phyloP scores from a whole-genome alignment of 352 stramenopile species.

The Globisporangium spiculum region DNA sequence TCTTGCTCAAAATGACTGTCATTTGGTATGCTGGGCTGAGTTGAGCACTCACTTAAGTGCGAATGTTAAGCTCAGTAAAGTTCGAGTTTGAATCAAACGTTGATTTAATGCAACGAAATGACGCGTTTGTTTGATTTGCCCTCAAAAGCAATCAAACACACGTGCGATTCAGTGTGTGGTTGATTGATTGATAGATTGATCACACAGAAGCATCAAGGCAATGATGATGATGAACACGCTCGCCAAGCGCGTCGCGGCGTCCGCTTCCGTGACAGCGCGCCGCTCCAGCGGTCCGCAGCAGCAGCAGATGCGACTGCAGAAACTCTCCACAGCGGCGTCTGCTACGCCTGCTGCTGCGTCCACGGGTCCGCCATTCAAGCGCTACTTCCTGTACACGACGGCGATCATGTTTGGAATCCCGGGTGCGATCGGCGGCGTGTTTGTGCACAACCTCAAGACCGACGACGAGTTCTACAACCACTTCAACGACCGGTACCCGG shows the following conservation, averaged over 20 bases:
- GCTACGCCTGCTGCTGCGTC: neutral
- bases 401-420: conserved; percentile 81
- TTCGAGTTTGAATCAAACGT: neutral
- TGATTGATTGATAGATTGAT: neutral
- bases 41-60: neutral
- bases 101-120: neutral
- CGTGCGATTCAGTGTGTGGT: conserved; percentile 13
- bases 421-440: conserved; percentile 48
- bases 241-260: conserved; percentile 1
- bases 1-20: neutral
- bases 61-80: neutral
- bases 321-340: conserved; percentile 18
- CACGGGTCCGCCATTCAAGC: conserved; percentile 50
- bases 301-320: conserved; percentile 7
- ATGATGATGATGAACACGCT: conserved; percentile 6
- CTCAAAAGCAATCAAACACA: neutral
- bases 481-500: conserved; percentile 80
- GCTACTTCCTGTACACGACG: conserved; percentile 74
- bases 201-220: neutral
- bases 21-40: neutral
- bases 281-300: neutral
- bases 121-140: neutral
- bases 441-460: conserved; percentile 82
- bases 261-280: neutral
- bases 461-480: conserved; percentile 85